Percentiles rank a stretch among this genome's conserved stretches.
Conservation (phyloP, 2,329 filamentous ascomycete genomes). For the Fusarium albosuccineum region DNA sequence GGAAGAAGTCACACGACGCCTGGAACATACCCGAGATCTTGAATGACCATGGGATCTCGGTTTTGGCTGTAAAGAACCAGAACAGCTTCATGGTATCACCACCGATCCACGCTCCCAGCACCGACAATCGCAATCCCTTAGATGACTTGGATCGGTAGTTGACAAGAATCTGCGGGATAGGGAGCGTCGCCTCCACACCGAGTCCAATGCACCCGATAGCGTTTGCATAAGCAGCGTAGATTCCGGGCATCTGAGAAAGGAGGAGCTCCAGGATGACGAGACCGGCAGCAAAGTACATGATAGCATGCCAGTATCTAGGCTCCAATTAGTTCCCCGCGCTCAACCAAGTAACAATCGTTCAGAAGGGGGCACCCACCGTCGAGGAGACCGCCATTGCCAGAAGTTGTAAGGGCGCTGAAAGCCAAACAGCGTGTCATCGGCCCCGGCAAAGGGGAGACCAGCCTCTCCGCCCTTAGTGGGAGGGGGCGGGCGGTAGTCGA, state of each 20-base stretch:
- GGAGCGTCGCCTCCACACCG: conserved; percentile 83
- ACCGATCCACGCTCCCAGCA: conserved; percentile 81
- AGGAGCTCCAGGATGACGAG: conserved; percentile 76
- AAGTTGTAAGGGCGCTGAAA: conserved; percentile 78
- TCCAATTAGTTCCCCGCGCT: conserved; percentile 23
- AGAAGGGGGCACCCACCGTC: conserved; percentile 64
- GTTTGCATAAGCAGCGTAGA: conserved; percentile 76
- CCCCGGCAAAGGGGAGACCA: conserved; percentile 72
- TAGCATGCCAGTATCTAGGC: conserved; percentile 80
- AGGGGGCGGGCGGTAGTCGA: conserved; percentile 74
- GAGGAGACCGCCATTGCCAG: conserved; percentile 83
- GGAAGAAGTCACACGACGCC: conserved; percentile 78
- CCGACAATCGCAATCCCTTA: conserved; percentile 81
- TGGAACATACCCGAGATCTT: conserved; percentile 88
- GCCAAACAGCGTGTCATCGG: conserved; percentile 53
- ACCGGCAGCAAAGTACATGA: conserved; percentile 74
- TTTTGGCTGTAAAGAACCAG: conserved; percentile 81
- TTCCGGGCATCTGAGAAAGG: conserved; percentile 66
- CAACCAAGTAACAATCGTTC: not conserved
- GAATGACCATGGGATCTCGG: conserved; percentile 80
- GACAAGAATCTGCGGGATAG: conserved; percentile 81
- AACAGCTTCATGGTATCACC: conserved; percentile 91
- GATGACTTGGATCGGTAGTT: conserved; percentile 78
- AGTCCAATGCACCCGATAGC: conserved; percentile 82
- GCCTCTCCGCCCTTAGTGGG: conserved; percentile 72